phyloP scores from a whole-genome alignment of 2,329 filamentous ascomycete species.

The Cladophialophora carrionii region DNA sequence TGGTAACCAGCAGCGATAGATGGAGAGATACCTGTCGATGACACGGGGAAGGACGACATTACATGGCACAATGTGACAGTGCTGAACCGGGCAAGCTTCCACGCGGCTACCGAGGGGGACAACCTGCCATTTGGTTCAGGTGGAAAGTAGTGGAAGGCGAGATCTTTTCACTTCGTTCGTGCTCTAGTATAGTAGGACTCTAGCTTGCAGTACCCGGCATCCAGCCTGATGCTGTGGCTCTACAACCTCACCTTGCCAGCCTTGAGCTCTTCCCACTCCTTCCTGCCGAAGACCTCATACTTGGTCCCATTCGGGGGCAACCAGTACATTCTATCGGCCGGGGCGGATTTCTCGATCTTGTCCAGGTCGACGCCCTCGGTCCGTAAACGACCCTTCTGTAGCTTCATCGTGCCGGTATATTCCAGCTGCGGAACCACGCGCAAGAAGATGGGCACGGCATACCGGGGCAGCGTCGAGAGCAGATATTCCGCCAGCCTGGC shows the following conservation, averaged over 20 bases:
- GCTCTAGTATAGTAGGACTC: not conserved
- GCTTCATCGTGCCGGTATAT: conserved; percentile 76
- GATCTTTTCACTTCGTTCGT: not conserved
- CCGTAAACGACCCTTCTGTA: conserved; percentile 71
- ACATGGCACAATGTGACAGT: not conserved
- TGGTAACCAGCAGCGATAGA: not conserved
- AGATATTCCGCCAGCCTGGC: conserved; percentile 62
- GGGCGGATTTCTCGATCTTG: conserved; percentile 28
- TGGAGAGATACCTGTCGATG: not conserved
- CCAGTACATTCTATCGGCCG: conserved; percentile 36
- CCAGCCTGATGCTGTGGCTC: not conserved
- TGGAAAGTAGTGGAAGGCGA: not conserved
- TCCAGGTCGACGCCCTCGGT: conserved; percentile 36
- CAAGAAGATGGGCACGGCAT: conserved; percentile 76
- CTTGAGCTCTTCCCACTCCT: conserved; percentile 38
- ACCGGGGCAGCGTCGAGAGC: conserved; percentile 65
- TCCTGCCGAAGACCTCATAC: conserved; percentile 34
- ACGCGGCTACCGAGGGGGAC: too few species aligned
- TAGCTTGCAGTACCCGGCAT: not conserved
- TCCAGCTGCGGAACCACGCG: conserved; percentile 62
- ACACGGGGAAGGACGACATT: not conserved
- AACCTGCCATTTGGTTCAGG: not conserved
- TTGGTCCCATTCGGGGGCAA: conserved; percentile 30
- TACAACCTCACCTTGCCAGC: conserved; percentile 37
- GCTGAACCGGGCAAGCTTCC: not conserved